Conservation (phyloP, 495 filamentous ascomycete genomes). For the Cercophora scortea region DNA sequence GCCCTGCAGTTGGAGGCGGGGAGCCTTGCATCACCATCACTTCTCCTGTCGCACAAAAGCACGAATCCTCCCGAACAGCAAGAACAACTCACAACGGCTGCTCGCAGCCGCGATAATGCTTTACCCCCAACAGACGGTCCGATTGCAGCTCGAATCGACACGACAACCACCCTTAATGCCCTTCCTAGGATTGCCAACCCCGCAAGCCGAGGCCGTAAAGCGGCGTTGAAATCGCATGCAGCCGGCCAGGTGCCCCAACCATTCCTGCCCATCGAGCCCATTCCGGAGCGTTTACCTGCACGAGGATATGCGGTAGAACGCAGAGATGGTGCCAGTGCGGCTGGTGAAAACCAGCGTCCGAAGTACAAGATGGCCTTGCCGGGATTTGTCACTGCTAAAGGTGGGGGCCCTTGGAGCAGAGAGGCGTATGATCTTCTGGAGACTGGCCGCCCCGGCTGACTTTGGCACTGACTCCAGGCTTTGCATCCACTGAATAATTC, state of each 20-base stretch:
- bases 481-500: too few species aligned
- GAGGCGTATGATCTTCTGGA: conserved; percentile 45
- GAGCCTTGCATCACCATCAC: too few species aligned
- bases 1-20: too few species aligned
- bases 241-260: conserved; percentile 35
- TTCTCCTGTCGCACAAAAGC: too few species aligned
- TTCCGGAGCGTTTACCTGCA: neutral
- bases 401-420: conserved; percentile 45
- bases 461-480: too few species aligned
- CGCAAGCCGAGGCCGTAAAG: conserved; percentile 42
- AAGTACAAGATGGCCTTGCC: conserved; percentile 22
- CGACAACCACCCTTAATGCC: neutral
- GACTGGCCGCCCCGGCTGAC: conserved; percentile 26
- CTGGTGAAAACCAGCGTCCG: conserved; percentile 11
- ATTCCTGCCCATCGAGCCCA: conserved; percentile 22
- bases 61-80: neutral
- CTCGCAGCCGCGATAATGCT: neutral
- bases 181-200: conserved; percentile 29
- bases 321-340: neutral
- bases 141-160: neutral
- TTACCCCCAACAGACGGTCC: neutral
- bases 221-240: conserved; percentile 39
- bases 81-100: neutral
- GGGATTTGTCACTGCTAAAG: conserved; percentile 32
- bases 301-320: conserved; percentile 1